Conservation (phyloP, 2,329 filamentous ascomycete species). For the Penicillium glabrum region DNA sequence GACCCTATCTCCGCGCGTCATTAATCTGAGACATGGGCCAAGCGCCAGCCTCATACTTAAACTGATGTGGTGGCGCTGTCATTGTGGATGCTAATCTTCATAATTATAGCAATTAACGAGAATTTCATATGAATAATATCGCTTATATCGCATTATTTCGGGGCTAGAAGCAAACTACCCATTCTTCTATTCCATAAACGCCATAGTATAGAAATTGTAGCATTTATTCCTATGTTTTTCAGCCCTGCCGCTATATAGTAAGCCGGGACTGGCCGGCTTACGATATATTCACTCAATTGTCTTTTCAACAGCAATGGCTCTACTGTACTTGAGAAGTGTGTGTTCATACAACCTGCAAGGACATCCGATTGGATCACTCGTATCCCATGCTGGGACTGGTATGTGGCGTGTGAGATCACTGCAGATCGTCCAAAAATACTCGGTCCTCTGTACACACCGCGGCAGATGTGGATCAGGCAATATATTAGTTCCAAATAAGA, state of each 20-base stretch:
- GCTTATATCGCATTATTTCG: too few species aligned
- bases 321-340: not conserved
- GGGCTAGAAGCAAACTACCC: too few species aligned
- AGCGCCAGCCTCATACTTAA: conserved; percentile 3
- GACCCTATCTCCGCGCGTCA: not conserved
- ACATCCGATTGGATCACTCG: not conserved
- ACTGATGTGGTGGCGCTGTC: not conserved
- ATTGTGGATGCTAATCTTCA: not conserved
- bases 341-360: too few species aligned
- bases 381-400: not conserved
- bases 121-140: not conserved
- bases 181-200: too few species aligned
- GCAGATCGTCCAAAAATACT: not conserved
- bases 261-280: too few species aligned
- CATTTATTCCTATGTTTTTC: too few species aligned
- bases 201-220: too few species aligned
- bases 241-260: too few species aligned
- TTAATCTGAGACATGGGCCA: conserved; percentile 23
- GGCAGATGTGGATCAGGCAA: not conserved
- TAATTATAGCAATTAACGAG: not conserved
- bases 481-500: not conserved
- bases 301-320: not conserved
- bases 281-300: too few species aligned
- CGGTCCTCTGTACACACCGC: not conserved
- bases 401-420: not conserved